Base-by-base conservation (phyloP, 306 rosid genomes). In the Myrica gale region DNA sequence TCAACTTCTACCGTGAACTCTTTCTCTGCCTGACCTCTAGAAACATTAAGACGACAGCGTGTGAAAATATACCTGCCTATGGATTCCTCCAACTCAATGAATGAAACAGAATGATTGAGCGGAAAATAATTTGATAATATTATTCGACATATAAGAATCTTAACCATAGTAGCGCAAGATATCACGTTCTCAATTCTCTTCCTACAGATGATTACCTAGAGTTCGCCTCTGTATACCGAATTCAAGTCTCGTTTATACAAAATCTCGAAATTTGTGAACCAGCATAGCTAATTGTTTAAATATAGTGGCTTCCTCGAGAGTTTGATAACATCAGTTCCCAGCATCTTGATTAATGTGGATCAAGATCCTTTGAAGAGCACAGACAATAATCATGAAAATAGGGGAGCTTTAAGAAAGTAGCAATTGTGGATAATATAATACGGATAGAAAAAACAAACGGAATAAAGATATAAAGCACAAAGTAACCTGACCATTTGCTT, bases 1-100 rank as follows among this genome's bases (percentile, higher is more conserved):
- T 95, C 99, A 72, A 95, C 99, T 87, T 95, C 99, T 72, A 90
- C 97, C 86, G 86, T 88, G 84, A 95, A 95, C 91, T 95, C 99
- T 69, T 86, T 95, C 81, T 92, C 92, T 0, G 99, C 99, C 80
- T 95, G 97, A 74, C 99, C 99, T 90, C 99, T 95, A 69, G 19
- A 80, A 55, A 76, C 32, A 43, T 45, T 12, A 78, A 60, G 15
- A 17, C 13, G 13, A 23, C 6, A 32, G 5, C 15, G 42, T 17
- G 26, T 32, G 37, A 32, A 32, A 32, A 32, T 32, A 32, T 32
- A 32, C 3, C 37, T 0, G 0, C 37, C 37, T 32, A 32, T 0
- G 37, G 3, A 32, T 32, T 2, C 3, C 3, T 32, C 37, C 37
- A 2, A 32, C 37, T 32, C 37, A 2, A 32, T 32, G 37, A 32